Conservation (phyloP, 2,329 filamentous ascomycete genomes). For the Torrubiellomyces zombiae region DNA sequence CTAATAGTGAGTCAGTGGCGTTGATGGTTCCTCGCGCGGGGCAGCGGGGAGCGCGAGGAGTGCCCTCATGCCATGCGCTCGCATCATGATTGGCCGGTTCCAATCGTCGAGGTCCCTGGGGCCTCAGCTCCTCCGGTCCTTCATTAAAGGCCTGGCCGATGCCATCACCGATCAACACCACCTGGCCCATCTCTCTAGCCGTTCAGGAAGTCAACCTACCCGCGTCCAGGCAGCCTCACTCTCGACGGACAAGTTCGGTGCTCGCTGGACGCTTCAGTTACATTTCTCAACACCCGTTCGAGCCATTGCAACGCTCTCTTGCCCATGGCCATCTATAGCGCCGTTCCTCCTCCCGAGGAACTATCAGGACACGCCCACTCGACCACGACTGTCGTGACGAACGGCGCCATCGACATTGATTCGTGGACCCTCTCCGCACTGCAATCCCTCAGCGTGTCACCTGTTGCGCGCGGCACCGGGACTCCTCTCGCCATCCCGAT, state of each 20-base stretch:
- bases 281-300: slow-evolving; percentile 2
- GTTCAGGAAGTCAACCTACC: too few species aligned
- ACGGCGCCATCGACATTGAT: slow-evolving; percentile 38
- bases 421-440: slow-evolving; percentile 48
- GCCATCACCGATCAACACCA: too few species aligned
- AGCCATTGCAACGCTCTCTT: slow-evolving; percentile 1
- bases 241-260: too few species aligned
- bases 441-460: slow-evolving; percentile 36
- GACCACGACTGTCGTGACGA: slow-evolving; percentile 10
- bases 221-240: too few species aligned
- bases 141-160: too few species aligned
- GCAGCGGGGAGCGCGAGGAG: too few species aligned
- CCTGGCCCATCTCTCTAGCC: too few species aligned
- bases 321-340: slow-evolving; percentile 35
- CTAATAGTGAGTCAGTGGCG: too few species aligned
- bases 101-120: slow-evolving; percentile 9
- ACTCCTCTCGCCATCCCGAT: slow-evolving; percentile 59
- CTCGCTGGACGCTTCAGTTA: slow-evolving; percentile 2
- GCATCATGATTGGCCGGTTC: slow-evolving; percentile 12
- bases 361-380: slow-evolving; percentile 8
- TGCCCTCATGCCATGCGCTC: slow-evolving; percentile 18
- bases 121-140: slow-evolving; percentile 7
- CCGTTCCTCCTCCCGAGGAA: slow-evolving; percentile 30
- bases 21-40: too few species aligned
- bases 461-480: slow-evolving; percentile 40